Evolutionary conservation across 495 filamentous ascomycete species (phyloP).

Genomic region (Penicillium soppii): DNA sequence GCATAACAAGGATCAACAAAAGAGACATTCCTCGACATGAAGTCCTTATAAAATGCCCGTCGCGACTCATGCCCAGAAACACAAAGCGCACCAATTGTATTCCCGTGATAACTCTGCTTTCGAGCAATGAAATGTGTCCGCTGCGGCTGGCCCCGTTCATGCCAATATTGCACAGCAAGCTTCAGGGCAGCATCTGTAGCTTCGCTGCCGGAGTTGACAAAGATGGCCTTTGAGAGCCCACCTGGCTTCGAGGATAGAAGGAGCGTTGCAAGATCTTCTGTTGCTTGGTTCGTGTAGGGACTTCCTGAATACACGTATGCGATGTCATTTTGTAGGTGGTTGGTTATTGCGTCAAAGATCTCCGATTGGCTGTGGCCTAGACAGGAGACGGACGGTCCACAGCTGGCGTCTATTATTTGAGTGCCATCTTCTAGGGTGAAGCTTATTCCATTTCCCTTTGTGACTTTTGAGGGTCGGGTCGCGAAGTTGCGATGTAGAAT

Average conservation of each 20-base stretch:
- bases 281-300: conserved; percentile 15
- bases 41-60: conserved; percentile 26
- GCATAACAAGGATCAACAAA: conserved; percentile 38
- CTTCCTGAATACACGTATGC: conserved; percentile 14
- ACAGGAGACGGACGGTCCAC: conserved; percentile 32
- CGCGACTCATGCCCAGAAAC: conserved; percentile 32
- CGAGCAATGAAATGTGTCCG: conserved; percentile 58
- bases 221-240: conserved; percentile 29
- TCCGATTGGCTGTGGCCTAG: conserved; percentile 28
- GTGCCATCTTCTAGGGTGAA: conserved; percentile 46
- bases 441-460: conserved; percentile 18
- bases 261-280: conserved; percentile 28
- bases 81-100: conserved; percentile 59
- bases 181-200: conserved; percentile 61
- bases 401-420: conserved; percentile 50
- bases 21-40: conserved; percentile 32
- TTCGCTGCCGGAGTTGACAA: conserved; percentile 51
- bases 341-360: conserved; percentile 12
- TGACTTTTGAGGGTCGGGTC: conserved; percentile 18
- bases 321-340: conserved; percentile 16
- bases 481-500: conserved; percentile 28
- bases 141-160: conserved; percentile 31
- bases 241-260: conserved; percentile 28
- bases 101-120: conserved; percentile 65
- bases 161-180: conserved; percentile 45